Conservation (phyloP, 805 yeast genomes). For the Cephaloascus fragrans region DNA sequence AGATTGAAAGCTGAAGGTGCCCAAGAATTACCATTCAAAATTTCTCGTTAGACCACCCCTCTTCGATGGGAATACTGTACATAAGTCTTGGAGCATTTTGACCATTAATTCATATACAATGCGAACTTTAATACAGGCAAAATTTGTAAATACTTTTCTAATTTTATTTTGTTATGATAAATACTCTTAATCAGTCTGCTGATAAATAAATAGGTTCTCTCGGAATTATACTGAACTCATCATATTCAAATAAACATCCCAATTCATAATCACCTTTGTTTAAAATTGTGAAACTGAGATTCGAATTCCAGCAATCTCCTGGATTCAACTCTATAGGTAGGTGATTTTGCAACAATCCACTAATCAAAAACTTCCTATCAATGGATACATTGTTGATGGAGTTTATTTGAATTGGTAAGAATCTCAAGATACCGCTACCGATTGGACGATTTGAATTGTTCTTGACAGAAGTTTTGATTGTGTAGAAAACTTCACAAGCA, state of each 20-base stretch:
- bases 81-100: too few species aligned
- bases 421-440: constrained; percentile 47
- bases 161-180: too few species aligned
- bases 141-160: too few species aligned
- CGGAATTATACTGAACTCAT: not conserved
- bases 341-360: constrained; percentile 62
- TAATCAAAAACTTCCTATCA: constrained; percentile 54
- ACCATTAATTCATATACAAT: too few species aligned
- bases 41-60: not conserved
- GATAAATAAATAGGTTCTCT: not conserved
- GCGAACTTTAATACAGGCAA: too few species aligned
- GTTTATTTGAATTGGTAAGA: constrained; percentile 37
- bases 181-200: not conserved
- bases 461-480: constrained; percentile 34
- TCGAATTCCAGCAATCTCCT: constrained; percentile 28
- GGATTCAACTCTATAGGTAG: constrained; percentile 31
- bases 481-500: constrained; percentile 38
- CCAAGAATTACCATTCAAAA: constrained; percentile 4
- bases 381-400: constrained; percentile 15
- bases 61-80: too few species aligned
- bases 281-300: constrained; percentile 52
- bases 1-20: constrained; percentile 69
- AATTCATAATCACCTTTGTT: constrained; percentile 79
- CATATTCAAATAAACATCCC: constrained; percentile 48
- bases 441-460: constrained; percentile 35